phyloP scores from a whole-genome alignment of 208 protist species.

The Spongospora subterranea region DNA sequence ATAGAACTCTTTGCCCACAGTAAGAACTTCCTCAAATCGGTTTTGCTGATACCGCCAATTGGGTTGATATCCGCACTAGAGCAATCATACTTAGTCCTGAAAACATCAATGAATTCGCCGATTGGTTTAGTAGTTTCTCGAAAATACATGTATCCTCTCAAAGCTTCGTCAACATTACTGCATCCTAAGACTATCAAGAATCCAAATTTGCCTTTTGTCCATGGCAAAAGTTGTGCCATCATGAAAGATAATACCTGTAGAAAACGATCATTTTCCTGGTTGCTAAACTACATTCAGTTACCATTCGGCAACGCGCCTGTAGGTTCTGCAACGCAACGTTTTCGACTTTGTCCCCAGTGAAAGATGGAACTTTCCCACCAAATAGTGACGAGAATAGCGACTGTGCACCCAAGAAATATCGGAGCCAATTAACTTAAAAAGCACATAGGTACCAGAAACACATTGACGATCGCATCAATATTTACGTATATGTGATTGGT shows the following conservation, averaged over 20 bases:
- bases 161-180: constrained; percentile 80
- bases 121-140: too few species aligned
- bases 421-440: background rate
- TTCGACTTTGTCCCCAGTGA: constrained; percentile 61
- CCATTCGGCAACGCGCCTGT: constrained; percentile 74
- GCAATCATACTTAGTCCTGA: constrained; percentile 82
- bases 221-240: constrained; percentile 75
- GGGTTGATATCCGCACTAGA: constrained; percentile 81
- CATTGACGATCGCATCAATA: constrained; percentile 74
- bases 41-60: constrained; percentile 73
- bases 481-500: constrained; percentile 70
- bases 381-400: background rate
- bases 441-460: constrained; percentile 60
- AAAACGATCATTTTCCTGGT: background rate
- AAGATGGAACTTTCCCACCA: background rate
- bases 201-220: constrained; percentile 67
- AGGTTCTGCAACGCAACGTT: constrained; percentile 84
- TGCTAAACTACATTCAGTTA: background rate
- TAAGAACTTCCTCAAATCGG: constrained; percentile 64
- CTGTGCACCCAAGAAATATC: background rate
- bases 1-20: constrained; percentile 8
- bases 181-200: constrained; percentile 77
- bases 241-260: constrained; percentile 73
- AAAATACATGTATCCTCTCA: constrained; percentile 74
- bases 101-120: constrained; percentile 65